phyloP scores from a whole-genome alignment of 2,329 filamentous ascomycete species.

The Neonectria neomacrospora region DNA sequence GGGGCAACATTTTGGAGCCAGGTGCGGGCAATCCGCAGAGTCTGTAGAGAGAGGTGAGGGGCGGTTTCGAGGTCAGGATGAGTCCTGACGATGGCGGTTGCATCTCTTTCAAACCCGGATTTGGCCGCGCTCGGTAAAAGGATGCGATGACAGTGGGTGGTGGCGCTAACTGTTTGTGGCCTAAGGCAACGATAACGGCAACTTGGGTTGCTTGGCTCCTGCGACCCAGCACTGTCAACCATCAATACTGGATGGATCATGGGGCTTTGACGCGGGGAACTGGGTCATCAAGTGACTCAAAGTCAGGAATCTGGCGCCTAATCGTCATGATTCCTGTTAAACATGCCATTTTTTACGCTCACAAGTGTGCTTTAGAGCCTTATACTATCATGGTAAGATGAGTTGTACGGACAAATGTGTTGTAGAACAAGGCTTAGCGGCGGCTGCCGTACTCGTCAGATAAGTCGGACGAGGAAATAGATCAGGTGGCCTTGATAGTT shows the following conservation, averaged over 20 bases:
- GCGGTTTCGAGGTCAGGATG: slow-evolving; percentile 42
- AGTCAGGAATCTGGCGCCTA: slow-evolving; percentile 25
- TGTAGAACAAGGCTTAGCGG: slow-evolving; percentile 28
- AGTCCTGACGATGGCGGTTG: slow-evolving; percentile 50
- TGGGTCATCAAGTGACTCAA: slow-evolving; percentile 36
- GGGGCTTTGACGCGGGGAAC: slow-evolving; percentile 35
- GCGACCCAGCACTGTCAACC: slow-evolving; percentile 15
- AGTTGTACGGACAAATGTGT: slow-evolving; percentile 7
- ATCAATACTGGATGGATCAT: slow-evolving; percentile 34
- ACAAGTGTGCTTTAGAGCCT: neutral
- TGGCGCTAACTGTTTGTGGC: slow-evolving; percentile 48
- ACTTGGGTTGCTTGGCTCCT: slow-evolving; percentile 6
- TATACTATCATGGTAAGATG: neutral
- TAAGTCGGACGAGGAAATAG: slow-evolving; percentile 23
- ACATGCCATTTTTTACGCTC: slow-evolving; percentile 11
- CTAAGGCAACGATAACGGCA: slow-evolving; percentile 51
- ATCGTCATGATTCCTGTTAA: slow-evolving; percentile 17
- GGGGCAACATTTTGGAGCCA: slow-evolving; percentile 61
- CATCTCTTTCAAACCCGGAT: slow-evolving; percentile 49
- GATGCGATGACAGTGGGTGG: slow-evolving; percentile 42
- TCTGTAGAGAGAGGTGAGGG: slow-evolving; percentile 31
- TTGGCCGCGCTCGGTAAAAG: slow-evolving; percentile 52
- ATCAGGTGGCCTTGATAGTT: slow-evolving; percentile 24
- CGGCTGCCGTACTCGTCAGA: slow-evolving; percentile 28
- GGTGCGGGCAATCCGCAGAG: slow-evolving; percentile 36